Evolutionary conservation across 2,329 filamentous ascomycete genomes (phyloP).

Genomic region (Orbilia quercus): DNA sequence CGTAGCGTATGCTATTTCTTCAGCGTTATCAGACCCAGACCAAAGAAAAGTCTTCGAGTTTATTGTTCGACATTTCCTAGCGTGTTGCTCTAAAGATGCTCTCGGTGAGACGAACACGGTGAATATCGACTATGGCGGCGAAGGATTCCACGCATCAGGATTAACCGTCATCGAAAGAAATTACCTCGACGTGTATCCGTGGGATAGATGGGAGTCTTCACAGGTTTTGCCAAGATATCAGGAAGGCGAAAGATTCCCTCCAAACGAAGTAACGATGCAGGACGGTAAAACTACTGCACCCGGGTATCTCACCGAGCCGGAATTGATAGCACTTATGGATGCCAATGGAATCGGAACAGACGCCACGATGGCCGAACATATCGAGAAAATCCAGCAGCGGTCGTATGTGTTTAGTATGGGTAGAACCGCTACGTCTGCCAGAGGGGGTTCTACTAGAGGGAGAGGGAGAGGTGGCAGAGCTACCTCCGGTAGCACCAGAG

Average conservation of each 20-base stretch:
- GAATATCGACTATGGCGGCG: constrained; percentile 81
- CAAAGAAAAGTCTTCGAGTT: constrained; percentile 91
- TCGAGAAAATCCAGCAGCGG: constrained; percentile 90
- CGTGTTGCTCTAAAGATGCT: constrained; percentile 95
- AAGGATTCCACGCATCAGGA: constrained; percentile 83
- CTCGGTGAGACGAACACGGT: constrained; percentile 86
- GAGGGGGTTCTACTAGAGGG: constrained; percentile 62
- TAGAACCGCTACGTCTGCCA: constrained; percentile 63
- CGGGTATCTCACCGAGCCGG: constrained; percentile 89
- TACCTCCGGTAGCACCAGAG: constrained; percentile 68
- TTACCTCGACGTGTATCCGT: constrained; percentile 93
- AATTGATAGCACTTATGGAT: constrained; percentile 96
- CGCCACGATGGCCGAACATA: constrained; percentile 99
- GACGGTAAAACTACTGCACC: constrained; percentile 91
- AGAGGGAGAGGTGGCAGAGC: constrained; percentile 65
- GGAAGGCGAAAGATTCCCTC: constrained; percentile 83
- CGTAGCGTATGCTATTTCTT: constrained; percentile 80
- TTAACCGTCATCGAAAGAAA: constrained; percentile 87
- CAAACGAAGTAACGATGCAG: constrained; percentile 85
- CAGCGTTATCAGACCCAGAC: constrained; percentile 71
- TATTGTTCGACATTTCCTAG: constrained; percentile 87
- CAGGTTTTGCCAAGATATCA: constrained; percentile 82
- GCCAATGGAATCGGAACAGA: constrained; percentile 98
- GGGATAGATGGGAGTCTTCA: constrained; percentile 95
- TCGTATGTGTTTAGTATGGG: constrained; percentile 80